Conservation (phyloP, 1,284 basidiomycete genomes). For the Afroboletus lepidellus region DNA sequence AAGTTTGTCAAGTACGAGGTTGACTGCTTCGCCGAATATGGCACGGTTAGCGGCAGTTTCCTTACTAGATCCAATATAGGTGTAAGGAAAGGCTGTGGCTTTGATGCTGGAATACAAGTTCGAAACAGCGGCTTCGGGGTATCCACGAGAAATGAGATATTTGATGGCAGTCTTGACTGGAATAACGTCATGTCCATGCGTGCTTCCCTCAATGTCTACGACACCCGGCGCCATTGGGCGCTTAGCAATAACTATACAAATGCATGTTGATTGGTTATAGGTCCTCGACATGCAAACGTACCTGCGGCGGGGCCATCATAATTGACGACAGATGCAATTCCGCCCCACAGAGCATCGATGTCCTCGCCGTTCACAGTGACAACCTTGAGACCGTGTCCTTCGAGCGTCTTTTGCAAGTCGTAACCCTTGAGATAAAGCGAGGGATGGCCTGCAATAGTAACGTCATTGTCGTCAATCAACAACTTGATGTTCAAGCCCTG, state of each 20-base stretch:
- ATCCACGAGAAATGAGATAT: slow-evolving; percentile 68
- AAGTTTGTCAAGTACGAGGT: slow-evolving; percentile 68
- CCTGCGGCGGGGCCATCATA: slow-evolving; percentile 75
- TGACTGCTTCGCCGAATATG: slow-evolving; percentile 81
- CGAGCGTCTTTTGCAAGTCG: slow-evolving; percentile 65
- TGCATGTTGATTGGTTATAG: slow-evolving; percentile 1
- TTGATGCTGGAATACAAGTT: slow-evolving; percentile 67
- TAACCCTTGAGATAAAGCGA: slow-evolving; percentile 81
- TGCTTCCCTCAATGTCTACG: slow-evolving; percentile 71
- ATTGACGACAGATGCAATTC: slow-evolving; percentile 52
- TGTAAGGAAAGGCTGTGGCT: slow-evolving; percentile 53
- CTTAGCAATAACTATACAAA: slow-evolving; percentile 56
- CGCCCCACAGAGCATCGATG: slow-evolving; percentile 72
- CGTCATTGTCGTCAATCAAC: slow-evolving; percentile 84
- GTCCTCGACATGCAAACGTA: slow-evolving; percentile 29
- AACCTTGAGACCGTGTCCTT: slow-evolving; percentile 79
- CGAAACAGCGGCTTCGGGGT: slow-evolving; percentile 48
- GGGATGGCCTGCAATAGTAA: slow-evolving; percentile 84
- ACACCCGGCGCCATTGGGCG: slow-evolving; percentile 81
- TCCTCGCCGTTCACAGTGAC: slow-evolving; percentile 73
- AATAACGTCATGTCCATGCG: slow-evolving; percentile 82
- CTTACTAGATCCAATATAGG: slow-evolving; percentile 66
- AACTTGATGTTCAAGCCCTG: slow-evolving; percentile 80
- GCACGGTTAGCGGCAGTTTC: slow-evolving; percentile 78
- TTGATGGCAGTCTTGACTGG: slow-evolving; percentile 73